Conservation (phyloP, 805 yeast genomes). For the Cyberlindnera japonica region DNA sequence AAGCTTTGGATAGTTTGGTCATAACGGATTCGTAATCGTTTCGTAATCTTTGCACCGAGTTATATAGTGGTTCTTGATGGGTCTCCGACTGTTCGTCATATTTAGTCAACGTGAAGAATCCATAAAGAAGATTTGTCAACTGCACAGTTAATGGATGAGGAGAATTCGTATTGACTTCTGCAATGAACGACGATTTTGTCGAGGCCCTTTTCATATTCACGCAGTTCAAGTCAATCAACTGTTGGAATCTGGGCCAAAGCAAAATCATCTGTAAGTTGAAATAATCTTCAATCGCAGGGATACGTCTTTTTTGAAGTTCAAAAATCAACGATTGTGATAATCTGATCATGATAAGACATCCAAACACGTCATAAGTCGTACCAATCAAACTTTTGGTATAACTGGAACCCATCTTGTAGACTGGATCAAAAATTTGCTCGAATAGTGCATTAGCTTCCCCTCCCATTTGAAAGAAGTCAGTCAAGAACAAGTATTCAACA, state of each 20-base stretch:
- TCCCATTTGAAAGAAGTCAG: slow-evolving; percentile 59
- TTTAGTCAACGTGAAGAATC: slow-evolving; percentile 56
- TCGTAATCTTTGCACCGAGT: slow-evolving; percentile 63
- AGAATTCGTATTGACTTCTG: slow-evolving; percentile 30
- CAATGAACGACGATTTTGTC: slow-evolving; percentile 31
- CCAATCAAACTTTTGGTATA: slow-evolving; percentile 41
- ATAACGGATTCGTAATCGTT: slow-evolving; percentile 77
- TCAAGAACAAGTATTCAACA: slow-evolving; percentile 71
- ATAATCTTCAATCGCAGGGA: slow-evolving; percentile 70
- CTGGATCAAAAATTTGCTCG: slow-evolving; percentile 49
- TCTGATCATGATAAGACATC: slow-evolving; percentile 71
- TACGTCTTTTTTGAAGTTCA: slow-evolving; percentile 62
- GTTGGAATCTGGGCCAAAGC: slow-evolving; percentile 86
- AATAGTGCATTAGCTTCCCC: slow-evolving; percentile 43
- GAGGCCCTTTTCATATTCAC: slow-evolving; percentile 53
- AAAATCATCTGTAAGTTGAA: slow-evolving; percentile 59
- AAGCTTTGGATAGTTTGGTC: slow-evolving; percentile 59
- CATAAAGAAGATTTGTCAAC: slow-evolving; percentile 68
- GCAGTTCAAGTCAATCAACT: slow-evolving; percentile 72
- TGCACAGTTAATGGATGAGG: slow-evolving; percentile 75
- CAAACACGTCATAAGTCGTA: slow-evolving; percentile 66
- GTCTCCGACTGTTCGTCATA: slow-evolving; percentile 29
- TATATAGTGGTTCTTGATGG: slow-evolving; percentile 65
- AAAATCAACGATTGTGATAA: slow-evolving; percentile 61
- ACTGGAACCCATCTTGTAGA: slow-evolving; percentile 46